Percentiles rank a stretch among this genome's conserved stretches.
phyloP scores from a whole-genome alignment of 2,329 filamentous ascomycete species.

The Ascochyta fabae region DNA sequence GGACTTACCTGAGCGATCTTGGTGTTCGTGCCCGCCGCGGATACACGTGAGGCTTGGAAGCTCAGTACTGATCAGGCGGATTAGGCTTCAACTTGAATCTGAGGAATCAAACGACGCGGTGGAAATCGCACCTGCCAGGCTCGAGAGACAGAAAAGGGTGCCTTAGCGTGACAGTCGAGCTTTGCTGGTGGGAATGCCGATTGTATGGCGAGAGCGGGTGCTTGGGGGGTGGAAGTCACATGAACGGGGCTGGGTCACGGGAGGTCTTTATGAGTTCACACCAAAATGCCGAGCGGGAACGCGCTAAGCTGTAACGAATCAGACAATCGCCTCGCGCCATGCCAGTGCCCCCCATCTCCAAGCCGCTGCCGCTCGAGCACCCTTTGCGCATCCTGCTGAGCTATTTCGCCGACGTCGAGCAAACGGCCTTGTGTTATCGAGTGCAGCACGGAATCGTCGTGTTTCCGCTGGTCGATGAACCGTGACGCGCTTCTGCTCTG shows the following conservation, averaged over 20 bases:
- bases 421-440: not conserved
- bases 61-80: conserved; percentile 15
- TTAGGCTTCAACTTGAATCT: conserved; percentile 14
- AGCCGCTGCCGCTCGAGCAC: conserved; percentile 16
- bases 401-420: not conserved
- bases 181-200: conserved; percentile 4
- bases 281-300: conserved; percentile 17
- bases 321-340: conserved; percentile 7
- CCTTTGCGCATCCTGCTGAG: conserved; percentile 1
- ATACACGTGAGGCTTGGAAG: conserved; percentile 22
- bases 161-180: conserved; percentile 8
- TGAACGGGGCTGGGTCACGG: conserved; percentile 18
- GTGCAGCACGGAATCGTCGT: not conserved
- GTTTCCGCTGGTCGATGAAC: too few relatives aligned
- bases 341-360: conserved; percentile 14
- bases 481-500: not conserved
- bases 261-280: conserved; percentile 19
- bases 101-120: not conserved
- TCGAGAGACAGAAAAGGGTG: not conserved
- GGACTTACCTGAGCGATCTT: conserved; percentile 20
- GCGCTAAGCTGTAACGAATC: conserved; percentile 15
- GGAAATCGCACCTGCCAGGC: not conserved
- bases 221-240: conserved; percentile 15
- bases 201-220: conserved; percentile 12
- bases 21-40: conserved; percentile 19